Base-by-base conservation (phyloP, 345 rosid genomes). In the Gossypioides kirkii region DNA sequence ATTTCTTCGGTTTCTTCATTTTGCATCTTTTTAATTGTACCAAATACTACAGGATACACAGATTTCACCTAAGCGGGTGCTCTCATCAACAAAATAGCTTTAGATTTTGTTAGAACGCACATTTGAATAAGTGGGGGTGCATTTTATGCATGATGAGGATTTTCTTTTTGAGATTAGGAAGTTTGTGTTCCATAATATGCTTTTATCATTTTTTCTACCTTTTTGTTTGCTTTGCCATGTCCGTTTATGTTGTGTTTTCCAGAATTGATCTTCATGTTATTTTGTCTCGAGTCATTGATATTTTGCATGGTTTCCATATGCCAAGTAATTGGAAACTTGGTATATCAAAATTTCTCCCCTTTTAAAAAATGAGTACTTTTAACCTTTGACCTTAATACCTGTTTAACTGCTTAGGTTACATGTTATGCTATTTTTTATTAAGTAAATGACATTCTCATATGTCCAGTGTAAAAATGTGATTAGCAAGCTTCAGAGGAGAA, bases 391-490 rank as follows among this genome's bases (percentile, higher is more conserved):
- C 38, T 45, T 66, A 12, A 45, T 46, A 66, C 41, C 47, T 14
- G 8, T 46, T 23, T 22, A 65, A 65, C 45, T 43, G 70, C 70
- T 45, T 18, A 66, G 23, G 32, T 46, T 47, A 3, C 9, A 58
- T 12, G 25, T 38, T 72, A 60, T 64, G 23, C 60, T 36, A 71
- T 50, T 70, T 71, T 14, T 63, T 25, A 65, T 47, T 36, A 36
- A 71, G 28, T 20, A 17, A 36, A 58, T 81, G 45, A 77, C 71
- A 11, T 68, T 75, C 22, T 77, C 61, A 22, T 80, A 16, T 80
- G 28, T 77, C 79, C 88, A 96, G 99, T 93, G 94, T 83, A 96
- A 93, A 84, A 91, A 83, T 78, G 99, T 90, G 58, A 75, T 91
- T 25, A 85, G 87, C 90, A 96, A 96, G 90, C 90, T 96, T 63